Conservation (phyloP, 345 rosid genomes). For the Citrus inodora region DNA sequence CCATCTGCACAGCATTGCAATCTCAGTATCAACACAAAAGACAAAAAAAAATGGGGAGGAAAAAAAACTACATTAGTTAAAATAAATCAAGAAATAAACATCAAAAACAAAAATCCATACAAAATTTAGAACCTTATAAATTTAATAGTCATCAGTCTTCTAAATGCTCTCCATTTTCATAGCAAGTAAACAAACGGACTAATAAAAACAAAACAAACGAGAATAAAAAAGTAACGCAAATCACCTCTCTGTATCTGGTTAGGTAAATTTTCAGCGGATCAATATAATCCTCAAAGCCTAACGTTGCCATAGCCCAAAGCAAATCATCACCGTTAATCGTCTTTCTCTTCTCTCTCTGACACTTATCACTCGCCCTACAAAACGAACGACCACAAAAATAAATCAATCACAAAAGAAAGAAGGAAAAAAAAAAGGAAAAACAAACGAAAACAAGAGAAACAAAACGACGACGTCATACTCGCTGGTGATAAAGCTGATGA, state of each 20-base stretch:
- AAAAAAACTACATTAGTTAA: slow-evolving; percentile 12
- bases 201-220: background rate
- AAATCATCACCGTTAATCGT: slow-evolving; percentile 94
- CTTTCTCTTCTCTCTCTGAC: slow-evolving; percentile 98
- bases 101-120: background rate
- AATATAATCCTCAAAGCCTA: slow-evolving; percentile 95
- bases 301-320: slow-evolving; percentile 95
- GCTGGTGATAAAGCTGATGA: slow-evolving; percentile 97
- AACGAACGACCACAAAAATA: background rate
- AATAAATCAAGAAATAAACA: background rate
- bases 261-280: slow-evolving; percentile 86
- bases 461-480: slow-evolving; percentile 44
- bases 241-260: slow-evolving; percentile 78
- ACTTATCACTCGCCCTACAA: slow-evolving; percentile 92
- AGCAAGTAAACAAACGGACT: background rate
- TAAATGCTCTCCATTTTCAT: background rate
- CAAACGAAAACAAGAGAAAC: background rate
- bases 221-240: background rate
- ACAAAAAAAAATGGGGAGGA: background rate
- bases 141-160: background rate
- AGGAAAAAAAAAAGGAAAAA: background rate
- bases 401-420: background rate
- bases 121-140: background rate
- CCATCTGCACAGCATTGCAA: slow-evolving; percentile 58
- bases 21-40: slow-evolving; percentile 1